A percentile compares a stretch with the other conserved stretches of the same genome.
These are phyloP conservation scores for Bacidia gigantensis DNA, from an alignment of 495 filamentous ascomycete genomes.

Conservation along the genomic window DNA sequence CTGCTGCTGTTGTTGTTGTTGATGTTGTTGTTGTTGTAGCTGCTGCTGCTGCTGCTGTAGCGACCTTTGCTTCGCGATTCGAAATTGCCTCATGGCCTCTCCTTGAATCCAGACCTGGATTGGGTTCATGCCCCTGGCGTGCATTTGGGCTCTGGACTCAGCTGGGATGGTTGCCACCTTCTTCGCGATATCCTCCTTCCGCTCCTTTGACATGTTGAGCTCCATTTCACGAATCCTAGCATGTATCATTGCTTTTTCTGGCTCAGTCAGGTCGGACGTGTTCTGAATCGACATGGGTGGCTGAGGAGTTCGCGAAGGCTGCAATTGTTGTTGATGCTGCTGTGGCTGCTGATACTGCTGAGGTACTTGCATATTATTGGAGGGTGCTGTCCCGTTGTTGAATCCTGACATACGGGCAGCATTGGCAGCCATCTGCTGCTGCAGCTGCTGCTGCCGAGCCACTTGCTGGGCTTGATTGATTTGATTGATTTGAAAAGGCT, in stretches of 20 bases:
- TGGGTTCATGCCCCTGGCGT: slow-evolving; percentile 5
- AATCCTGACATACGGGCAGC: neutral
- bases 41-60: neutral
- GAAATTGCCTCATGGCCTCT: neutral
- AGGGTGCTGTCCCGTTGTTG: neutral
- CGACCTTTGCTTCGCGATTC: neutral
- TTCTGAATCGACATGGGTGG: no score
- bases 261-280: slow-evolving; percentile 5
- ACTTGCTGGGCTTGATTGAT: slow-evolving; percentile 4
- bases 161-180: neutral
- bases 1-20: neutral
- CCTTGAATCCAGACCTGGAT: neutral
- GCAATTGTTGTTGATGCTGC: slow-evolving; percentile 12
- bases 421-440: neutral
- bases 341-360: neutral
- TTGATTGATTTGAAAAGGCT: slow-evolving; percentile 10
- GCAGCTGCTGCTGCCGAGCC: neutral
- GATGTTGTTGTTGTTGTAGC: neutral
- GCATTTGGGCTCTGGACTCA: slow-evolving; percentile 1
- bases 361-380: slow-evolving; percentile 1
- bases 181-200: slow-evolving; percentile 21
- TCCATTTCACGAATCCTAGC: slow-evolving; percentile 20
- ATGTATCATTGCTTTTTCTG: slow-evolving; percentile 34
- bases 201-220: slow-evolving; percentile 32
- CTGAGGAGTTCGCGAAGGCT: slow-evolving; percentile 9